These are phyloP conservation scores for Inonotus obliquus DNA, from an alignment of 1,284 basidiomycete genomes.

Conservation along the genomic window DNA sequence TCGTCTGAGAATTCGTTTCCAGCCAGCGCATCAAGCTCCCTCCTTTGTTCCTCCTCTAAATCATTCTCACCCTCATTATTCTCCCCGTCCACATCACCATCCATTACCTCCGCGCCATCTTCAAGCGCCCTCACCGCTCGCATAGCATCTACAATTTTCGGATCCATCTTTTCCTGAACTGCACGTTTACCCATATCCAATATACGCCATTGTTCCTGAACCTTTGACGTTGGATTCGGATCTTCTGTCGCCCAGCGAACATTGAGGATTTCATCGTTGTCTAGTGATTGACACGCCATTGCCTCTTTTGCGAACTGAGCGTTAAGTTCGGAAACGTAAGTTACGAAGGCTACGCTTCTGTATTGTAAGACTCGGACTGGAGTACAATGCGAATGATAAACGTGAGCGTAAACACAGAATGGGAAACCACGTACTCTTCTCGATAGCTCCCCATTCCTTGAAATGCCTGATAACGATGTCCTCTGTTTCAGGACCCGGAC, in stretches of 20 bases:
- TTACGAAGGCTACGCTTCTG: constrained; percentile 96
- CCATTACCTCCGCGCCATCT: constrained; percentile 62
- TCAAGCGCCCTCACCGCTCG: constrained; percentile 78
- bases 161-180: constrained; percentile 80
- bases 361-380: constrained; percentile 88
- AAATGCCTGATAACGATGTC: constrained; percentile 90
- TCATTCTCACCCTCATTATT: constrained; percentile 30
- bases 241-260: constrained; percentile 98
- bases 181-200: constrained; percentile 81
- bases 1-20: constrained; percentile 26
- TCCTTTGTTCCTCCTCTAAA: constrained; percentile 18
- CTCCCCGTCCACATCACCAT: constrained; percentile 30
- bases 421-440: constrained; percentile 63
- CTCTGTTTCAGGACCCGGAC: constrained; percentile 83
- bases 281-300: constrained; percentile 97
- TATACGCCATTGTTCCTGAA: constrained; percentile 76
- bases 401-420: background rate
- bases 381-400: too few relatives aligned
- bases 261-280: constrained; percentile 97
- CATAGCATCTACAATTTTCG: constrained; percentile 83
- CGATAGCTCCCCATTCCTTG: constrained; percentile 96
- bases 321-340: constrained; percentile 80
- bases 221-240: constrained; percentile 86
- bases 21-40: constrained; percentile 32
- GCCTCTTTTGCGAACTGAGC: constrained; percentile 98